These are phyloP conservation scores for Azolla pinnata DNA, from an alignment of 75 land plant species.

Conservation along the genomic window DNA sequence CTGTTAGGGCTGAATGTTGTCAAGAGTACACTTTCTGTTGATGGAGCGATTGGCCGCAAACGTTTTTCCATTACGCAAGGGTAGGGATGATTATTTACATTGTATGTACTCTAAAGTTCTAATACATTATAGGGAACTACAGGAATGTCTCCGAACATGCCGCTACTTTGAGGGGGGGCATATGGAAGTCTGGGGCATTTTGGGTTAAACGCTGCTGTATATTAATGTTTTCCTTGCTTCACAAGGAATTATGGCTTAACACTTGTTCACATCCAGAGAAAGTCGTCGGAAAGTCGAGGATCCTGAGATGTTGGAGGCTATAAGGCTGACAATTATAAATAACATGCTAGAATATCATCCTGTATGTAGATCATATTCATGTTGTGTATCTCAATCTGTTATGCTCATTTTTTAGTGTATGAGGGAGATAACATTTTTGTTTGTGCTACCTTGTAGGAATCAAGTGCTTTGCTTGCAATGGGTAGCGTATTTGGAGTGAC, in stretches of 20 bases:
- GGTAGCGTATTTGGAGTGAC: constrained; percentile 85
- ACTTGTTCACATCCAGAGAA: too few species aligned
- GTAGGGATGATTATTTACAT: constrained; percentile 30
- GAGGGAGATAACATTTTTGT: neutral
- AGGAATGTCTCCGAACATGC: too few species aligned
- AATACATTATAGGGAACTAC: too few species aligned
- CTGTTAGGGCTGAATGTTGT: constrained; percentile 84
- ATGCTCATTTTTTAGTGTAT: too few species aligned
- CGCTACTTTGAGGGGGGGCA: too few species aligned
- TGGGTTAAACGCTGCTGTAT: too few species aligned
- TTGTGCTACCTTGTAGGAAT: constrained; percentile 50
- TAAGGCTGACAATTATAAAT: constrained; percentile 91
- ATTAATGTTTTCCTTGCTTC: too few species aligned
- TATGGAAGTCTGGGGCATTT: too few species aligned
- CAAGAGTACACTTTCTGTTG: constrained; percentile 62
- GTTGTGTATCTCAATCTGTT: neutral
- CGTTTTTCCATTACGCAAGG: constrained; percentile 71
- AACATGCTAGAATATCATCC: constrained; percentile 89
- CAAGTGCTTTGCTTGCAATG: constrained; percentile 84
- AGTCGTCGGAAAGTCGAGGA: constrained; percentile 82
- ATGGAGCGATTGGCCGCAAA: constrained; percentile 70
- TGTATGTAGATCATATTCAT: constrained; percentile 26
- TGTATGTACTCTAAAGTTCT: constrained; percentile 20
- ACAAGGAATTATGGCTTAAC: too few species aligned
- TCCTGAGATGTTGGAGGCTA: constrained; percentile 89